Evolutionary conservation across 176 grass and related monocot species (phyloP).

Genomic region (Avena atlantica): DNA sequence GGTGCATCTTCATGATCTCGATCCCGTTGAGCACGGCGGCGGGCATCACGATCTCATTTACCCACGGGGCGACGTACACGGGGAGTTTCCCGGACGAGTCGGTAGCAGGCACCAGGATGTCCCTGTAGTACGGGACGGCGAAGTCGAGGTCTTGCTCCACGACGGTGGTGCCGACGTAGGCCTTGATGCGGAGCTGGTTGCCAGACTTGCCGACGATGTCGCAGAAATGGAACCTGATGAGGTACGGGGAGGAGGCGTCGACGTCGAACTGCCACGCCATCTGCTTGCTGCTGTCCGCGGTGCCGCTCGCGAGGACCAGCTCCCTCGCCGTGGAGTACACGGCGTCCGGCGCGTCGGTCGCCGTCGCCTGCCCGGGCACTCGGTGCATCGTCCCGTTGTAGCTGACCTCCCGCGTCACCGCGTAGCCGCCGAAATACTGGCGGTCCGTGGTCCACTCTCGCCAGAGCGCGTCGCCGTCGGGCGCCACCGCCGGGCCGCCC

Average conservation of each 20-base stretch:
- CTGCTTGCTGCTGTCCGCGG: constrained; percentile 6
- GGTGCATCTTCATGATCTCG: constrained; percentile 74
- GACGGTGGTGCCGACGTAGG: too few relatives aligned
- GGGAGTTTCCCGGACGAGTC: constrained; percentile 35
- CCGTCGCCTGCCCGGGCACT: constrained; percentile 42
- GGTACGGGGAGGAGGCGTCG: constrained; percentile 41
- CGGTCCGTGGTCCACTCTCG: constrained; percentile 83
- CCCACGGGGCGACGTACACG: constrained; percentile 42
- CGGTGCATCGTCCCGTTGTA: constrained; percentile 27
- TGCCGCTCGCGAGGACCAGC: not conserved
- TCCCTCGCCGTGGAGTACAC: constrained; percentile 74
- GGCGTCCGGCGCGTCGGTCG: constrained; percentile 50
- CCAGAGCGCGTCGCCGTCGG: constrained; percentile 60
- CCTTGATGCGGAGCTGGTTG: constrained; percentile 46
- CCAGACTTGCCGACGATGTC: constrained; percentile 56
- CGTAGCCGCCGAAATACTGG: too few relatives aligned
- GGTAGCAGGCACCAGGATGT: constrained; percentile 43
- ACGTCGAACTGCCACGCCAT: constrained; percentile 76
- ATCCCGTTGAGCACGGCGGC: constrained; percentile 72
- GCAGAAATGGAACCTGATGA: constrained; percentile 76
- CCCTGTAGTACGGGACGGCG: too few relatives aligned
- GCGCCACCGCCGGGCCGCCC: constrained; percentile 49
- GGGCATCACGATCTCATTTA: constrained; percentile 29
- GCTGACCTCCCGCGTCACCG: not conserved
- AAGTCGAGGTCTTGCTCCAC: too few relatives aligned